Evolutionary conservation across 768 basidiomycete genomes (phyloP).

Genomic region (Phylloporus scabripes): DNA sequence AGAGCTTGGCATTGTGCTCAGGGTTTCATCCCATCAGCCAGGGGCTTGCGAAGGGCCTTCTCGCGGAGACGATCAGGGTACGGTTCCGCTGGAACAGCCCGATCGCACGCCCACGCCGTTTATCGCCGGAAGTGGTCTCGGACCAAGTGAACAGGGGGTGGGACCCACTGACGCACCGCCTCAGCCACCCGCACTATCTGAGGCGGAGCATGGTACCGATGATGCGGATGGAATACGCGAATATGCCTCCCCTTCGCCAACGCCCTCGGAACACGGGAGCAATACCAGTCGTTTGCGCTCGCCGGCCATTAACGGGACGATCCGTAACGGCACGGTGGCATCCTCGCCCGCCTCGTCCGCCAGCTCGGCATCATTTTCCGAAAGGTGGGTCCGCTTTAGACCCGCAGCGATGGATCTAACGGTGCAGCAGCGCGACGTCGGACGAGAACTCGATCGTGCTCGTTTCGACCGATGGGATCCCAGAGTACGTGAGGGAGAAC

Average conservation of each 20-base stretch:
- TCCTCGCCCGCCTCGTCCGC: conserved; percentile 11
- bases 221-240: not conserved
- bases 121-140: not conserved
- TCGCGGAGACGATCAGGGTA: too few species aligned
- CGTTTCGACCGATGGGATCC: conserved; percentile 27
- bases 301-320: not conserved
- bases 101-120: not conserved
- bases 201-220: not conserved
- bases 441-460: conserved; percentile 23
- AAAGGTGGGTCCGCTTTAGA: conserved; percentile 10
- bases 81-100: too few species aligned
- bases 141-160: not conserved
- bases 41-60: too few species aligned
- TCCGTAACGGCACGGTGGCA: conserved; percentile 4
- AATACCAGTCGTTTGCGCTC: conserved; percentile 4
- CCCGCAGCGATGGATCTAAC: conserved; percentile 2
- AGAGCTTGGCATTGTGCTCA: too few species aligned
- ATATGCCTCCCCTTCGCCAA: conserved; percentile 17
- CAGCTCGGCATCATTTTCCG: conserved; percentile 10
- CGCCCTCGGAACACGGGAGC: conserved; percentile 29
- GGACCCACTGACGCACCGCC: conserved; percentile 3
- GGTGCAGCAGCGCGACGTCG: conserved; percentile 9
- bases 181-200: not conserved
- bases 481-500: conserved; percentile 28
- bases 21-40: too few species aligned